Evolutionary conservation across 176 grass and related monocot genomes (phyloP), one percentile per base, ranked within the genome.

Genomic region (Bolboschoenus planiculmis): DNA sequence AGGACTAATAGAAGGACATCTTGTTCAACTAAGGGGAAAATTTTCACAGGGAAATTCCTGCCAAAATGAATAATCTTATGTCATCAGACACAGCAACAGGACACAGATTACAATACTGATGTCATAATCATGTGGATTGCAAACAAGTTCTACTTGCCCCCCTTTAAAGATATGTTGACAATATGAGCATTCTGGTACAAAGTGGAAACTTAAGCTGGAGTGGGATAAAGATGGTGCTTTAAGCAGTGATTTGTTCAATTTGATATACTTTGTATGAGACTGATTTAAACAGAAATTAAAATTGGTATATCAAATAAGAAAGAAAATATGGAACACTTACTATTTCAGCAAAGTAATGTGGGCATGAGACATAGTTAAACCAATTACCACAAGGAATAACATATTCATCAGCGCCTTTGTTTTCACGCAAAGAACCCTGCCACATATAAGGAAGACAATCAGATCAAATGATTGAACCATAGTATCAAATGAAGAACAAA

Each of bases 341-440:
- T 64, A 95, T 87, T 91, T 98, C 92, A 85, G 92, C 90, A 81
- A 98, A 88, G 82, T 95, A 98, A 86, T 98, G 96, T 57, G 96
- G 90, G 37, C 82, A 95, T 65, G 96, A 98, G 64, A 95, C 96
- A 73, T 85, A 86, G 37, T 50, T 80, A 85, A 98, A 98, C 95
- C 95, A 98, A 84, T 98, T 92, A 59, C 91, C 90, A 0, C 71
- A 86, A 54, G 96, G 96, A 85, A 98, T 91, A 40, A 95, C 87
- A 81, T 98, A 98, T 78, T 95, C 91, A 81, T 98, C 92, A 43
- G 85, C 86, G 81, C 83, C 84, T 87, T 81, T 94, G 53, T 91
- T 78, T 68, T 91, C 89, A 23, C 95, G 92, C 83, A 94, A 50
- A 1, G 90, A 95, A 72, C 96, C 96, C 96, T 95, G 89, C 81